Evolutionary conservation across 495 filamentous ascomycete species (phyloP), one percentile per base, ranked within the genome.

Genomic region (Usnea hakonensis): DNA sequence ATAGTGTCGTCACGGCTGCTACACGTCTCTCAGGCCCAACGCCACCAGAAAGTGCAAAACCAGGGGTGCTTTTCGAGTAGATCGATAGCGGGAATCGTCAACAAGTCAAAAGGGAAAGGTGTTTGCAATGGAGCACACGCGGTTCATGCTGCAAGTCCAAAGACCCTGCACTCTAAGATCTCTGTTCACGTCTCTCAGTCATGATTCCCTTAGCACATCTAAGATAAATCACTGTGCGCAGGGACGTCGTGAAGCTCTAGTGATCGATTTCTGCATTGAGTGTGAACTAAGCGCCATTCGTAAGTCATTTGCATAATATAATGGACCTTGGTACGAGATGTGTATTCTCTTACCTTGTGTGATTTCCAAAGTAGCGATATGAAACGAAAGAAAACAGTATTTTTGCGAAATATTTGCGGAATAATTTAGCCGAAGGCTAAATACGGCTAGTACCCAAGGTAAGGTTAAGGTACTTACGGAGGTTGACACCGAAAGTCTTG

Each of bases 161-260:
- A 33, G 56, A 55, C 38, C 55, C n/a, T 19, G 46, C 60, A 66
- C 66, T 68, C 72, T 75, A 60, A 68, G 73, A 71, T 71, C 64
- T 71, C 69, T 71, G 69, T 71, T 71, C 69, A 68, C 57, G 33
- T 59, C 40, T 58, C 61, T 71, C 68, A 70, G 60, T 70, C 69
- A 70, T 65, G 38, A 41, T 60, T 43, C 58, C 55, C 32, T 57
- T 50, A 58, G 57, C 23, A 28, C 10, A 52, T 40, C 68, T 46
- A 57, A 38, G 54, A 60, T 62, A 50, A 44, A 55, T 33, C 55
- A 54, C 26, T 36, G 23, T 52, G 48, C 19, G 26, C 19, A 50
- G 52, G 58, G 60, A 67, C 64, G 40, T 70, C 62, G 64, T 71
- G 68, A 56, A 70, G 69, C 68, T 70, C 65, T 66, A 46, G 56